These are phyloP conservation scores for Candida xyloterini DNA, from an alignment of 805 yeast genomes.

Conservation along the genomic window DNA sequence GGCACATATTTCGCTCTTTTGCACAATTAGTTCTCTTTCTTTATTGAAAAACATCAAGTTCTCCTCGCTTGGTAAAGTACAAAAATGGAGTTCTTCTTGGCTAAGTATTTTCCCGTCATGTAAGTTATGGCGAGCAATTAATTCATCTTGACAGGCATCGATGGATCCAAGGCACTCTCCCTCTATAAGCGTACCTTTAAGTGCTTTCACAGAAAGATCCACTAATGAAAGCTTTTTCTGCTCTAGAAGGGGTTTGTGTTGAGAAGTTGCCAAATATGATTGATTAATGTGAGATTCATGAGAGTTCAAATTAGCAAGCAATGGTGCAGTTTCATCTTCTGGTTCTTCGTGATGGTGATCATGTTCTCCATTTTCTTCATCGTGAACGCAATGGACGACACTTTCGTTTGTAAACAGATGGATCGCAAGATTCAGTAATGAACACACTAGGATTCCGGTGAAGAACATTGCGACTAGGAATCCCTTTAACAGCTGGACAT, in stretches of 20 bases:
- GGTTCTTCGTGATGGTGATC: neutral
- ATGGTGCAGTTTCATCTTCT: constrained; percentile 3
- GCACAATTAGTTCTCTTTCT: constrained; percentile 25
- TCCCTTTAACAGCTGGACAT: constrained; percentile 34
- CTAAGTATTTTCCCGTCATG: constrained; percentile 16
- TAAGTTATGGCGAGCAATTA: constrained; percentile 23
- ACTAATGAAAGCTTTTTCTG: constrained; percentile 23
- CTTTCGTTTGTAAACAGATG: constrained; percentile 78
- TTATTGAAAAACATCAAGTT: constrained; percentile 31
- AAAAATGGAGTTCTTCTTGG: constrained; percentile 28
- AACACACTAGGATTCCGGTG: constrained; percentile 60
- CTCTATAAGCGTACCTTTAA: constrained; percentile 27
- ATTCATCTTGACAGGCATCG: constrained; percentile 27
- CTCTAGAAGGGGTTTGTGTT: neutral
- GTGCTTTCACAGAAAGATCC: constrained; percentile 31
- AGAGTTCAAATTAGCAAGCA: constrained; percentile 3
- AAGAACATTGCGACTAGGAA: constrained; percentile 40
- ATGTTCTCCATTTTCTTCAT: constrained; percentile 22
- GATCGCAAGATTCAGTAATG: constrained; percentile 57
- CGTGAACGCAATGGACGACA: constrained; percentile 82
- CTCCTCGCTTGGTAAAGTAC: constrained; percentile 34
- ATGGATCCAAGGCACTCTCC: constrained; percentile 35
- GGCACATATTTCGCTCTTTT: constrained; percentile 23
- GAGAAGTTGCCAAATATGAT: neutral
- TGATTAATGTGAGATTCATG: neutral